Base-by-base conservation (phyloP, 1,284 basidiomycete species). In the Ceratobasidium sp. region DNA sequence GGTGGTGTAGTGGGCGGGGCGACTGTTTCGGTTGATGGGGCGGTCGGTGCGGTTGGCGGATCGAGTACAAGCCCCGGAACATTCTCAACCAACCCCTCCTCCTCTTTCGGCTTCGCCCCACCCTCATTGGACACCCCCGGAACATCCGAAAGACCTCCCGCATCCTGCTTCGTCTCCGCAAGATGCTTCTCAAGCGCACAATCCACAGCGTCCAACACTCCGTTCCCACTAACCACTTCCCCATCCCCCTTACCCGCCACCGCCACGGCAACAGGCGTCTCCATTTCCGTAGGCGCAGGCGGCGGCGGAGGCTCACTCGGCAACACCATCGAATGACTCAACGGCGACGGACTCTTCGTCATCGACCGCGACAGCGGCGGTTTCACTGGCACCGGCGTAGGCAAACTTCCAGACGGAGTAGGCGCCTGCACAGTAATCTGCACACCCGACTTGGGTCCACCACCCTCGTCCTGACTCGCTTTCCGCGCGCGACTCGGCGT, bases 251-350 rank as follows among this genome's bases (percentile, higher is more conserved):
- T n/a, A 9, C 26, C 13, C 48, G 13, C 38, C 7, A 38, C 13
- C 66, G 50, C 66, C 9, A 33, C 33, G 33, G 33, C 33, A 33
- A 33, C 4, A 33, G 66, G 48, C n/a, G 66, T 38, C 10, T 59
- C 57, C 26, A 9, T 68, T 26, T 68, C n/a, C 15, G 66, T 68
- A 13, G 42, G 44, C 40, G 20, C 26, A 15, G 66, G 66, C 4
- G 48, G 48, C 13, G 68, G 52, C 28, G 68, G 68, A 17, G 68
- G 68, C 23, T 17, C 33, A n/a, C 52, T 46, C 20, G 68, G 68
- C 38, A 70, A 42, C 7, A 33, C 33, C 68, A 70, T 70, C 33
- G 68, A 56, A n/a, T 54, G 48, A 57, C 68, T 70, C 50, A 70
- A 42, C 15, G 68, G 68, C 4, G 33, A 40, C 15, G 50, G 68